A percentile compares a stretch with the other conserved stretches of the same genome.
phyloP scores from a whole-genome alignment of 176 grass and related monocot genomes.

The Lolium perenne region DNA sequence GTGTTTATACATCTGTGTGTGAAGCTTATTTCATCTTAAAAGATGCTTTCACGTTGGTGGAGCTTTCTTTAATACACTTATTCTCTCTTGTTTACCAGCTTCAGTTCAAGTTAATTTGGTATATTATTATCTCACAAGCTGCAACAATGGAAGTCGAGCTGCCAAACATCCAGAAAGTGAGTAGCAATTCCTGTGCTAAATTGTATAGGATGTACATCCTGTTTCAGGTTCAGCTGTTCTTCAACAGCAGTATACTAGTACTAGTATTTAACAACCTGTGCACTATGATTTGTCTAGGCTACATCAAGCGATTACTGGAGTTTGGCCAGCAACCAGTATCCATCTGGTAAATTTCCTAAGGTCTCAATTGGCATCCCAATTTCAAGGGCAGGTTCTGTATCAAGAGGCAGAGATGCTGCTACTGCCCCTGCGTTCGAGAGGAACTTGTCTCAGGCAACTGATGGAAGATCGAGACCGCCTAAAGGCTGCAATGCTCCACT shows the following conservation, averaged over 20 bases:
- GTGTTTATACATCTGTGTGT: not conserved
- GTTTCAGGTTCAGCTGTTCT: conserved; percentile 25
- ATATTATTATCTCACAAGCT: conserved; percentile 42
- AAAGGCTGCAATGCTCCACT: conserved; percentile 42
- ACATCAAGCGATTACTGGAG: conserved; percentile 59
- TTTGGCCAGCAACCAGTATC: conserved; percentile 66
- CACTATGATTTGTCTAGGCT: conserved; percentile 52
- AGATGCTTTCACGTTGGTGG: conserved; percentile 25
- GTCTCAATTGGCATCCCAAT: conserved; percentile 80
- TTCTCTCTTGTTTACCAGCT: conserved; percentile 50
- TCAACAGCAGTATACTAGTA: not conserved
- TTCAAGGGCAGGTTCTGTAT: conserved; percentile 47
- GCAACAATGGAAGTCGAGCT: conserved; percentile 61
- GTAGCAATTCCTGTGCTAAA: conserved; percentile 38
- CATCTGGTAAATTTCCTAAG: conserved; percentile 73
- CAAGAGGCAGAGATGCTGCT: conserved; percentile 38
- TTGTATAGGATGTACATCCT: conserved; percentile 29
- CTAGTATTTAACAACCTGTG: conserved; percentile 27
- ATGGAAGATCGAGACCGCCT: conserved; percentile 47
- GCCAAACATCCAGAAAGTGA: conserved; percentile 58
- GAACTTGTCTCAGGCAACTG: conserved; percentile 53
- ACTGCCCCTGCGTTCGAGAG: conserved; percentile 37
- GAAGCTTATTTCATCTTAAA: conserved; percentile 32
- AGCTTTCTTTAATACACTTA: conserved; percentile 11
- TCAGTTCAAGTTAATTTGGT: conserved; percentile 34